Evolutionary conservation across 2,329 filamentous ascomycete species (phyloP), one percentile per base, ranked within the genome.

Genomic region (Sarocladium strictum): DNA sequence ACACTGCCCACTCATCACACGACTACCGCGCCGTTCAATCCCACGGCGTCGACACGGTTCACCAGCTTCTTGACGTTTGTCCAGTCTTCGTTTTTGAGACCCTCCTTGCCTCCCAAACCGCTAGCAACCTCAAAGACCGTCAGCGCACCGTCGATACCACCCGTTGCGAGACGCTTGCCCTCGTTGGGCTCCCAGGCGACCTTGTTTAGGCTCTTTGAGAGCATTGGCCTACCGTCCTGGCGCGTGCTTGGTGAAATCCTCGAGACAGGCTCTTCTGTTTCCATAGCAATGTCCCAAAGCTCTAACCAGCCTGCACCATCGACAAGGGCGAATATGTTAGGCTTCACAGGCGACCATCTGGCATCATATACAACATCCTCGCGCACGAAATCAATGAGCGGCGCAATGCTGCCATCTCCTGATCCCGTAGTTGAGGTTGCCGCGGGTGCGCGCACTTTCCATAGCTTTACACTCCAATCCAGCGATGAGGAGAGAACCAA

Each of bases 291-390:
- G 66, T 99, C 95, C 90, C 94, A 99, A 51, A 99, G 79, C 72
- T 99, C 95, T 17, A 99, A 77, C 70, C 85, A 89, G 27, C 94
- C 95, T 2, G 89, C 90, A 32, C 94, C 94, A 63, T 99, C 95
- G 2, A 97, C 94, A 19, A 96, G 83, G 1, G 90, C 90, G 70
- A 99, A 99, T 9, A 99, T 89, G 35, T 91, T 92, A 0, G 94
- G 94, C 67, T 94, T 93, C 60, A 94, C 83, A 0, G 94, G 94
- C 14, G 90, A 96, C 95, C 95, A 99, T 53, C 86, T 87, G 2
- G 90, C 92, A 67, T 97, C 93, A 72, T 99, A 99, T 53, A 99
- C 92, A 19, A 97, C 86, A 64, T 99, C 95, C 72, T 99, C 95
- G 54, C 94, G 87, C 19, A 89, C 86, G 65, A 99, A 90, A 59